A percentile compares a stretch with the other conserved stretches of the same genome.
These are phyloP conservation scores for Saccharomycopsis hybrid DNA, from an alignment of 1,139 yeast species.

Conservation along the genomic window DNA sequence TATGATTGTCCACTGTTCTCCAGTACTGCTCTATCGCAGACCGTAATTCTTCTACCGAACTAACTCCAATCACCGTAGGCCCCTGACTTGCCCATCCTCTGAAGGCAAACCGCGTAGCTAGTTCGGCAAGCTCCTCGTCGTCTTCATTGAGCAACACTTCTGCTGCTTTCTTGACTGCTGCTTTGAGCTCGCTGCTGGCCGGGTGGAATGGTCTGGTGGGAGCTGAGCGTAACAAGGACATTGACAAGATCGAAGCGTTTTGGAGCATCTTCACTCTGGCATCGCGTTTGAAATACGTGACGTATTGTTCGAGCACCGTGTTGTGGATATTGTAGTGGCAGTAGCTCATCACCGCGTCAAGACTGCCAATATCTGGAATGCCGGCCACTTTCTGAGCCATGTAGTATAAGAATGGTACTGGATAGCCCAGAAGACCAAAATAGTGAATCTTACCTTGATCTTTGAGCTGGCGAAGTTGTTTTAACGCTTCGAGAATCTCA, in stretches of 20 bases:
- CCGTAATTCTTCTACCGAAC: slow-evolving; percentile 53
- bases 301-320: slow-evolving; percentile 44
- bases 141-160: slow-evolving; percentile 33
- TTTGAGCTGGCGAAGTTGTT: slow-evolving; percentile 52
- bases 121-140: slow-evolving; percentile 63
- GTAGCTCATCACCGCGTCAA: slow-evolving; percentile 76
- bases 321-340: slow-evolving; percentile 83
- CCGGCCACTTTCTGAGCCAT: slow-evolving; percentile 41
- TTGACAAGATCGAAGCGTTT: slow-evolving; percentile 82
- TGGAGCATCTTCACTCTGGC: slow-evolving; percentile 53
- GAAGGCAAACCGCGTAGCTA: slow-evolving; percentile 74
- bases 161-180: slow-evolving; percentile 51
- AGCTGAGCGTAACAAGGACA: slow-evolving; percentile 73
- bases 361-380: slow-evolving; percentile 35
- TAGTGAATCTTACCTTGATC: slow-evolving; percentile 54
- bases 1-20: slow-evolving; percentile 24
- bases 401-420: slow-evolving; percentile 53
- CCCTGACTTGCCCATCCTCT: slow-evolving; percentile 49
- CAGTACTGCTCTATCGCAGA: slow-evolving; percentile 54
- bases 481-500: slow-evolving; percentile 55
- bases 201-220: slow-evolving; percentile 79
- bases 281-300: slow-evolving; percentile 42
- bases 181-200: slow-evolving; percentile 53
- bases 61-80: slow-evolving; percentile 70
- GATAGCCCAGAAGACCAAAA: slow-evolving; percentile 85